Evolutionary conservation across 306 rosid species (phyloP).

Genomic region (Pyrus communis): DNA sequence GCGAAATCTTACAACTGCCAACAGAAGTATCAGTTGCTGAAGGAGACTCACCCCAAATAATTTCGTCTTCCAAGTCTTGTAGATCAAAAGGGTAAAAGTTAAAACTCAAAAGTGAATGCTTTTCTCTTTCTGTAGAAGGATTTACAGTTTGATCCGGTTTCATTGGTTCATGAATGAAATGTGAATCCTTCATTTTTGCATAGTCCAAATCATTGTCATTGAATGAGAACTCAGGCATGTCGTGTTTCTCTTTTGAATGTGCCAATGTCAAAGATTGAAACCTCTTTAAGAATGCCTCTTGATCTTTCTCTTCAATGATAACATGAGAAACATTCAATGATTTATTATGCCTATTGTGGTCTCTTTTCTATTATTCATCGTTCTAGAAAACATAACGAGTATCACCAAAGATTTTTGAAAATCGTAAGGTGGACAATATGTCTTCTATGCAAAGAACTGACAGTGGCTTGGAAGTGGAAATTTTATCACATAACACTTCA

Average conservation of each 20-base stretch:
- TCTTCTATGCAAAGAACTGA: no score
- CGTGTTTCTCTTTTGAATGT: conserved; percentile 11
- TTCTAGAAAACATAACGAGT: no score
- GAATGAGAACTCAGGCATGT: conserved; percentile 19
- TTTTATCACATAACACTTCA: no score
- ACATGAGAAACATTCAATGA: conserved; percentile 37
- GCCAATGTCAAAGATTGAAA: conserved; percentile 20
- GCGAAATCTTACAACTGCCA: conserved; percentile 48
- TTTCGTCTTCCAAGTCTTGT: conserved; percentile 75
- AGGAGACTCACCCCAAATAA: conserved; percentile 81
- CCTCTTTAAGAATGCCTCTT: conserved; percentile 62
- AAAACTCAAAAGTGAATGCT: conserved; percentile 22
- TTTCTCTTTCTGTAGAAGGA: conserved; percentile 20
- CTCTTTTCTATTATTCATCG: no score
- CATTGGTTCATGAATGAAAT: conserved; percentile 64
- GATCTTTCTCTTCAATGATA: conserved; percentile 68
- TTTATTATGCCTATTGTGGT: conserved; percentile 19
- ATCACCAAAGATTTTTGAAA: conserved; percentile 71
- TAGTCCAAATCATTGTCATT: conserved; percentile 40
- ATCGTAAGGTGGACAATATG: no score
- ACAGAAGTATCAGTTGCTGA: conserved; percentile 28
- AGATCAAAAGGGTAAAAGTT: conserved; percentile 71
- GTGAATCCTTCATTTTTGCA: conserved; percentile 44
- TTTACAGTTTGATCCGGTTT: conserved; percentile 27
- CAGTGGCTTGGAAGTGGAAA: no score